A percentile compares a stretch with the other conserved stretches of the same genome.
These are phyloP conservation scores for Cystobasidium slooffiae DNA, from an alignment of 1,284 basidiomycete genomes.

Conservation along the genomic window DNA sequence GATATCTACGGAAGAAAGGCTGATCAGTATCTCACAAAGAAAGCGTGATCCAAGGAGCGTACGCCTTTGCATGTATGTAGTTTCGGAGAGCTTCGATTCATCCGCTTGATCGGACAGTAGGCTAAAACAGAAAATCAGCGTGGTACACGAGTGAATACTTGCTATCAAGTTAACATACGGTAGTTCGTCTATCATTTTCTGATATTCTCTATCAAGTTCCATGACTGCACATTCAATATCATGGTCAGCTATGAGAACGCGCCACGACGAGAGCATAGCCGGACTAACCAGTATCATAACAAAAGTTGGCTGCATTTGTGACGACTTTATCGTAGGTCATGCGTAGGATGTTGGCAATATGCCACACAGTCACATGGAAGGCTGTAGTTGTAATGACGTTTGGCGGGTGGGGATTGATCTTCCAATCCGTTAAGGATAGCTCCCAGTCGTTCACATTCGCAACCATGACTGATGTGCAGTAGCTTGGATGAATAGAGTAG, in stretches of 20 bases:
- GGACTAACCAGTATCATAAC: constrained; percentile 34
- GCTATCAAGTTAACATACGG: background rate
- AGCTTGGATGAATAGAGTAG: constrained; percentile 39
- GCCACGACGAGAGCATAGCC: background rate
- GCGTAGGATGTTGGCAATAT: constrained; percentile 46
- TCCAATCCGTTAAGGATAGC: constrained; percentile 47
- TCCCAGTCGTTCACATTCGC: constrained; percentile 47
- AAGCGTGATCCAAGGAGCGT: constrained; percentile 33
- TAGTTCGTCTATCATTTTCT: background rate
- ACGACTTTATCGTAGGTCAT: constrained; percentile 48
- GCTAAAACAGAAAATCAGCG: constrained; percentile 26
- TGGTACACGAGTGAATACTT: background rate
- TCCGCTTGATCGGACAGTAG: constrained; percentile 39
- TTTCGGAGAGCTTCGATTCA: background rate
- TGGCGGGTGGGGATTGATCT: constrained; percentile 12
- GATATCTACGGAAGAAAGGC: background rate
- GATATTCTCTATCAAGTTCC: constrained; percentile 47
- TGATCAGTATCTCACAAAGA: background rate
- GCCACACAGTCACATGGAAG: constrained; percentile 48
- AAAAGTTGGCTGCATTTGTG: constrained; percentile 34
- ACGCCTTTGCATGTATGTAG: constrained; percentile 17
- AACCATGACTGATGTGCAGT: constrained; percentile 48
- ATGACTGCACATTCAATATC: constrained; percentile 22
- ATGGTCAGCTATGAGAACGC: background rate
- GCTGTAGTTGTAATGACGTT: constrained; percentile 47